Evolutionary conservation across 2,329 filamentous ascomycete genomes (phyloP).

Genomic region (Calonectria hongkongensis): DNA sequence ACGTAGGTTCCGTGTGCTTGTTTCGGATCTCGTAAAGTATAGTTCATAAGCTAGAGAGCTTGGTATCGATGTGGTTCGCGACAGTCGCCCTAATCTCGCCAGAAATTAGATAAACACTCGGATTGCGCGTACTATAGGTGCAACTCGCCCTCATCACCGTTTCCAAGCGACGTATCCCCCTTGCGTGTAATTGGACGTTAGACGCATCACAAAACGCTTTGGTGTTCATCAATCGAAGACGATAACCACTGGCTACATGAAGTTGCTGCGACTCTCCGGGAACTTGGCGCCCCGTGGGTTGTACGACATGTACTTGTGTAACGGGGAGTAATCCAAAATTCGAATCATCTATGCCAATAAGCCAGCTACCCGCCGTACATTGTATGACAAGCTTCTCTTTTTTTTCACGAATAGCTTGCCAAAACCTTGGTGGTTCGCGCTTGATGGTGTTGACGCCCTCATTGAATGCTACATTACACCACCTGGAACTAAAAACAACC

Average conservation of each 20-base stretch:
- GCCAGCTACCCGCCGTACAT: neutral
- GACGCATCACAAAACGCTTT: conserved; percentile 29
- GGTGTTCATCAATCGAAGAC: conserved; percentile 17
- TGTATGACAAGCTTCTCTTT: neutral
- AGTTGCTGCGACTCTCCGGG: neutral
- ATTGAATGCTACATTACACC: neutral
- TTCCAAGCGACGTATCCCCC: conserved; percentile 7
- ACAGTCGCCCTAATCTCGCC: conserved; percentile 17
- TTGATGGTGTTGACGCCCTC: neutral
- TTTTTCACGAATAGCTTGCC: neutral
- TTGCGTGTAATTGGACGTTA: neutral
- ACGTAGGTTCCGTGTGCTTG: conserved; percentile 5
- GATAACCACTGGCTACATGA: conserved; percentile 14
- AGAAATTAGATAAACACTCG: neutral
- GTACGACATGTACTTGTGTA: conserved; percentile 21
- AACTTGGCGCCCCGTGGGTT: conserved; percentile 7
- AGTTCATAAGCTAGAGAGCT: neutral
- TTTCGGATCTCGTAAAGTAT: conserved; percentile 1
- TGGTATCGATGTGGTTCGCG: neutral
- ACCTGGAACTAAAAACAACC: conserved; percentile 1
- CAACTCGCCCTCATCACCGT: conserved; percentile 4
- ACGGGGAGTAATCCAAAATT: neutral
- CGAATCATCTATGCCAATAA: neutral
- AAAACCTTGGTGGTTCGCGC: neutral
- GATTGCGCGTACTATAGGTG: conserved; percentile 18